phyloP scores from a whole-genome alignment of 805 yeast species.

The Saccharomycopsis schoenii region DNA sequence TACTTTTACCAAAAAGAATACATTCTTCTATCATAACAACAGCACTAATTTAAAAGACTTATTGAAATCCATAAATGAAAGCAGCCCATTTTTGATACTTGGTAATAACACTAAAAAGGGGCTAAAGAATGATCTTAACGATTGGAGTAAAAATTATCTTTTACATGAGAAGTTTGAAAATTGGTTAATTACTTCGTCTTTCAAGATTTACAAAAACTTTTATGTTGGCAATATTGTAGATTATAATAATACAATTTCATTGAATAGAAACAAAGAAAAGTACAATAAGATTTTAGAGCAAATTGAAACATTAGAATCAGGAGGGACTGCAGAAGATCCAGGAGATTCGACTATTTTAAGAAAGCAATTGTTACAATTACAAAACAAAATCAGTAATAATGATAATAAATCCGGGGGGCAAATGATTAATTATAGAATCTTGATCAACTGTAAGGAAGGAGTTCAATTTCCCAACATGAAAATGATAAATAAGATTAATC shows the following conservation, averaged over 20 bases:
- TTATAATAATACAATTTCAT: constrained; percentile 16
- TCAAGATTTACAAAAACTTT: constrained; percentile 15
- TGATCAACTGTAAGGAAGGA: constrained; percentile 18
- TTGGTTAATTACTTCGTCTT: constrained; percentile 18
- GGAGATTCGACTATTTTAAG: constrained; percentile 2
- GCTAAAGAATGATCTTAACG: constrained; percentile 16
- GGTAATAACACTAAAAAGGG: background rate
- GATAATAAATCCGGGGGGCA: background rate
- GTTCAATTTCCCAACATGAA: constrained; percentile 17
- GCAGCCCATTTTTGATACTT: constrained; percentile 15
- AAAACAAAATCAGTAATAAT: constrained; percentile 12
- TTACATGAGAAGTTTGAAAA: constrained; percentile 19
- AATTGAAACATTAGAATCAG: background rate
- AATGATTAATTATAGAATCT: constrained; percentile 10
- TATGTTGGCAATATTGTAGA: constrained; percentile 18
- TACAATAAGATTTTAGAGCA: constrained; percentile 5
- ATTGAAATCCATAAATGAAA: constrained; percentile 7
- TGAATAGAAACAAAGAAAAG: constrained; percentile 11
- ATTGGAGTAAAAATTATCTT: constrained; percentile 19
- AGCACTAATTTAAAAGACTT: constrained; percentile 11
- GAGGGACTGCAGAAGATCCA: background rate
- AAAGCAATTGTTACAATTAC: constrained; percentile 6
- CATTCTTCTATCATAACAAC: background rate
- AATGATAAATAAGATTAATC: constrained; percentile 8
- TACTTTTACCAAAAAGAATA: background rate